Base-by-base conservation (phyloP, 2,329 filamentous ascomycete genomes). In the Sporothrix pseudoabietina region DNA sequence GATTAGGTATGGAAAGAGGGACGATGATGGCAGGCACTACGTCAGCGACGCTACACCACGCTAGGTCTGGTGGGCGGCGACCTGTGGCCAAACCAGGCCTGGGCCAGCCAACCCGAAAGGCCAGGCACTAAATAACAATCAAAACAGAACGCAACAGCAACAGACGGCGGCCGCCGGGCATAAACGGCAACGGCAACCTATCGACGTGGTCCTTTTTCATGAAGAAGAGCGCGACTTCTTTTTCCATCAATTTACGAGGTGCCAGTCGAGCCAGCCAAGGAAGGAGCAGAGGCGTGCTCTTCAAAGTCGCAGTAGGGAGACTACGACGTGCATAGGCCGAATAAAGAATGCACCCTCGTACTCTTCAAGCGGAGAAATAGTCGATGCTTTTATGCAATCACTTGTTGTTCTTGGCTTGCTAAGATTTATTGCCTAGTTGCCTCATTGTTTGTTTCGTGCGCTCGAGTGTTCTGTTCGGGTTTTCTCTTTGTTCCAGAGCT, bases 41-140 rank as follows among this genome's bases (percentile, higher is more conserved):
- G 73, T 74, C 71, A 74, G 71, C 39, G 68, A 66, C 70, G 59
- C 70, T 71, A 71, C 70, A 54, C 32, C 52, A 35, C 32, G 35
- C 30, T 19, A 66, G 61, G 61, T 47, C 47, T 39, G 16, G 39
- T 47, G 22, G 44, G 8, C 30, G 26, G 39, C 10, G 35, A 52
- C 68, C 68, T 57, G 52, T 57, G 52, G 52, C 66, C 49, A 35
- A 22, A 47, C 44, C 44, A 22, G 66, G 19, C 35, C 61, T 39
- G 57, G 61, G 61, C 61, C 61, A 44, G 39, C 12, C 39, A 39
- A 44, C 26, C 26, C 26, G 26, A 66, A 35, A 63, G 52, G n/a
- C 4, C 12, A 66, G 57, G 57, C 30, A n/a, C 30, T 61, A 39
- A 10, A n/a, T 61, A 39, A 10, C 9, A 61, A 10, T 19, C 32